Evolutionary conservation across 1,139 yeast species (phyloP).

Genomic region (Kurtzmaniella quercitrusa): DNA sequence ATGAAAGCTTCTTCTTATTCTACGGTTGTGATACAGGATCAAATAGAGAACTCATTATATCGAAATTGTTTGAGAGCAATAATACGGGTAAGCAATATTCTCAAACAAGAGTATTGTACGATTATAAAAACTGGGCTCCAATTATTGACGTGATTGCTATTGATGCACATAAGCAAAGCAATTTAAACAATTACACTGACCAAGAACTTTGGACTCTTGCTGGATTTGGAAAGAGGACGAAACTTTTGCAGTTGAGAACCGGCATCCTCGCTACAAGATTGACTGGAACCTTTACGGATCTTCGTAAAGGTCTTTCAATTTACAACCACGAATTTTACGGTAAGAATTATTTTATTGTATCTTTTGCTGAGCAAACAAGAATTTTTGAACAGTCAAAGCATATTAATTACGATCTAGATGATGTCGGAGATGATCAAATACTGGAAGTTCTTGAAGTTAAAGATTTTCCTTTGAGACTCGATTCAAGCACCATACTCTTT

Average conservation of each 20-base stretch:
- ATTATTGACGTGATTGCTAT: constrained; percentile 37
- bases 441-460: constrained; percentile 9
- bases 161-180: constrained; percentile 20
- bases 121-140: constrained; percentile 49
- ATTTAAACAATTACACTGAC: constrained; percentile 15
- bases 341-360: too few relatives aligned
- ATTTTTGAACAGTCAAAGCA: constrained; percentile 23
- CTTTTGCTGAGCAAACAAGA: constrained; percentile 32
- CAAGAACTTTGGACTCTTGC: constrained; percentile 48
- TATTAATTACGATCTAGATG: constrained; percentile 13
- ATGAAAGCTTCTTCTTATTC: constrained; percentile 18
- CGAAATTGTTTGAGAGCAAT: constrained; percentile 10
- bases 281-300: constrained; percentile 23
- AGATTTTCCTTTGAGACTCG: constrained; percentile 16
- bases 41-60: constrained; percentile 25
- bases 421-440: constrained; percentile 23
- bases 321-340: too few relatives aligned
- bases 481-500: constrained; percentile 13
- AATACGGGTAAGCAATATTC: constrained; percentile 10
- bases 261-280: constrained; percentile 33
- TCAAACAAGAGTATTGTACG: constrained; percentile 13
- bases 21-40: constrained; percentile 34
- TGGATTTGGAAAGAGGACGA: constrained; percentile 36
- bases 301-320: constrained; percentile 24
- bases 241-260: constrained; percentile 32